phyloP scores from a whole-genome alignment of 768 basidiomycete genomes.

The Suillus luteus region DNA sequence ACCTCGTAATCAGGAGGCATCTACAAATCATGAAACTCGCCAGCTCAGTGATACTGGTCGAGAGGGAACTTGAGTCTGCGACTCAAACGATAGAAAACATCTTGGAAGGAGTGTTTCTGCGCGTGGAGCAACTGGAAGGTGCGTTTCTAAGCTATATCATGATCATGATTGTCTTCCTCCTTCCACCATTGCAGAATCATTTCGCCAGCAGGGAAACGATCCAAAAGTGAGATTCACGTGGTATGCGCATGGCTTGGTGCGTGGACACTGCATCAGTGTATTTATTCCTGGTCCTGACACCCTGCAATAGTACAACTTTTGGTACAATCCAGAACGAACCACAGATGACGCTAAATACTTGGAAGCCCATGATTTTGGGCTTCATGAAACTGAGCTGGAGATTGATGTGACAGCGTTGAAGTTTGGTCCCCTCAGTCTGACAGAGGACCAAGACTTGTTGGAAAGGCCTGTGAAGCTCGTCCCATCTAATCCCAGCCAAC shows the following conservation, averaged over 20 bases:
- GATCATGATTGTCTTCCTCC: neutral
- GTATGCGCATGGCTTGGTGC: conserved; percentile 6
- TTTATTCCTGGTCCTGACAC: neutral
- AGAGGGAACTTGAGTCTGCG: conserved; percentile 24
- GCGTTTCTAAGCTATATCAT: neutral
- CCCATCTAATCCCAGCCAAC: neutral
- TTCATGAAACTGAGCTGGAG: neutral
- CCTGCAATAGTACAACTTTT: neutral
- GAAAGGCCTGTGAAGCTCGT: neutral
- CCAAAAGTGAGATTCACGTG: neutral
- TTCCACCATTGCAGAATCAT: neutral
- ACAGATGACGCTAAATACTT: neutral
- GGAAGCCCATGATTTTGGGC: neutral
- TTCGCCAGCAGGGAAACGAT: neutral
- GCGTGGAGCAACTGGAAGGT: neutral
- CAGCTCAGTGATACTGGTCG: conserved; percentile 26
- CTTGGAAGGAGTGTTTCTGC: neutral
- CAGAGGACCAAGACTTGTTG: too few relatives aligned
- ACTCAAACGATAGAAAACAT: neutral
- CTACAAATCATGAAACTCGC: conserved; percentile 34
- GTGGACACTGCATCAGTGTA: neutral
- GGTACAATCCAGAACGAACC: neutral
- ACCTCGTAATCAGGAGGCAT: conserved; percentile 37
- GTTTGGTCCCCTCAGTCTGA: neutral
- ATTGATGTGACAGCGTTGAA: neutral